Evolutionary conservation across 2,329 filamentous ascomycete genomes (phyloP).

Genomic region (Helminthosporium solani): DNA sequence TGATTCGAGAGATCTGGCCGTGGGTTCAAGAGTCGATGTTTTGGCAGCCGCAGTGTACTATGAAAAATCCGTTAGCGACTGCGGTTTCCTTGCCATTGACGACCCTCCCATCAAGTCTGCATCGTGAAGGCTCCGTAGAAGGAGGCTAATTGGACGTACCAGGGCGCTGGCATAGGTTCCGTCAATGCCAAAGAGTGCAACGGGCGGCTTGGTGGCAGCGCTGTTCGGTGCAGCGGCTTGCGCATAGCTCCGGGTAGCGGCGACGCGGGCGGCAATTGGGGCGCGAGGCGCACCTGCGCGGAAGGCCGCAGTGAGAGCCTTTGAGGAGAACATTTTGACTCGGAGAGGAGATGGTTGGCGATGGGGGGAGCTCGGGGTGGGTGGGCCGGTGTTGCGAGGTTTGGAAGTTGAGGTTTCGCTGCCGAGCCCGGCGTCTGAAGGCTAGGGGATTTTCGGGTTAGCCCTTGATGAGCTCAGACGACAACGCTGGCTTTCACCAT

Average conservation of each 20-base stretch:
- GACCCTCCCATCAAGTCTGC: constrained; percentile 18
- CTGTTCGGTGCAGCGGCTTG: constrained; percentile 57
- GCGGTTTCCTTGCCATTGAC: constrained; percentile 2
- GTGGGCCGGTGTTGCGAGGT: constrained; percentile 7
- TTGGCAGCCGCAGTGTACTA: constrained; percentile 97
- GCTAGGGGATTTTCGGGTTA: constrained; percentile 18
- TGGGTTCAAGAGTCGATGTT: constrained; percentile 78
- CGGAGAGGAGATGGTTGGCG: constrained; percentile 37
- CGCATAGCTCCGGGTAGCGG: constrained; percentile 76
- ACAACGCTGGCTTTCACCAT: too few species aligned
- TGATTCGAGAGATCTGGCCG: constrained; percentile 73
- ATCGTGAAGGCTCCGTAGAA: constrained; percentile 18
- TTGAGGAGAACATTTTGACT: constrained; percentile 59
- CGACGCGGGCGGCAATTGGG: constrained; percentile 60
- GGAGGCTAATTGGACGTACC: constrained; percentile 63
- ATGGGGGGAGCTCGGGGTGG: constrained; percentile 18
- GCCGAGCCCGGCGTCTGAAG: constrained; percentile 16
- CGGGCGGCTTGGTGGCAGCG: constrained; percentile 74
- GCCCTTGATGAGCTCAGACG: constrained; percentile 3
- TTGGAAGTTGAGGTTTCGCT: constrained; percentile 18
- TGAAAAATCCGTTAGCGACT: constrained; percentile 27
- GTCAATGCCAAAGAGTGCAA: constrained; percentile 92
- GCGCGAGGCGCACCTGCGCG: constrained; percentile 58
- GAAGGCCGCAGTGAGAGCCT: constrained; percentile 58
- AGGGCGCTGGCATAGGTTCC: constrained; percentile 98